A percentile compares a stretch with the other conserved stretches of the same genome.
Evolutionary conservation across 2,329 filamentous ascomycete species (phyloP).

Genomic region (Thielaviopsis cerberus): DNA sequence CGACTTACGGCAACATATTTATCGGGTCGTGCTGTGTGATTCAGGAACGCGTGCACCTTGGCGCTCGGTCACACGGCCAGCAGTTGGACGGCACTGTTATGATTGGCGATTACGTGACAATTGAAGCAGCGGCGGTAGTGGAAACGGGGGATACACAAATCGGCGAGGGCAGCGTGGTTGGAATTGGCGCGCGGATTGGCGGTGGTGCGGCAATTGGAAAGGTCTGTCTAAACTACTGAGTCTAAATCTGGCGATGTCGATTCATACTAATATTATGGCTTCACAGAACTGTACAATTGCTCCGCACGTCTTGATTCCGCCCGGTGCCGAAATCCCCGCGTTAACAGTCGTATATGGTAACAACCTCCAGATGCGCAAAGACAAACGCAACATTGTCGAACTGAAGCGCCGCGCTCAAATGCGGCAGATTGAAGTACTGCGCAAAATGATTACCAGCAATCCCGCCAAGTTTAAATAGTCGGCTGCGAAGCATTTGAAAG

Average conservation of each 20-base stretch:
- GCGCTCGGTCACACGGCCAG: constrained; percentile 20
- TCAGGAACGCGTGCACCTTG: constrained; percentile 47
- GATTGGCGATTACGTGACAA: constrained; percentile 40
- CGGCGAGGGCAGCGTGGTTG: constrained; percentile 40
- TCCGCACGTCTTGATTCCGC: constrained; percentile 38
- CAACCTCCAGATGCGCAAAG: constrained; percentile 33
- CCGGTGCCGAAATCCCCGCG: constrained; percentile 42
- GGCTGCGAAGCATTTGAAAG: background rate
- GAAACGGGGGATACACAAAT: constrained; percentile 44
- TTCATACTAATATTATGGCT: constrained; percentile 16
- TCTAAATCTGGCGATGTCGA: background rate
- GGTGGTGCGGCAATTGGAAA: constrained; percentile 43
- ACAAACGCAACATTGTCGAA: constrained; percentile 42
- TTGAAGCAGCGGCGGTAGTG: constrained; percentile 41
- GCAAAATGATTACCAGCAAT: constrained; percentile 48
- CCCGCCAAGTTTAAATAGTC: constrained; percentile 26
- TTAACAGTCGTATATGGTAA: constrained; percentile 52
- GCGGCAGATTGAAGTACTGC: constrained; percentile 49
- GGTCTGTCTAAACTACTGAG: constrained; percentile 22
- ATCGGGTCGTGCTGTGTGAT: constrained; percentile 70
- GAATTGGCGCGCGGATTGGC: constrained; percentile 41
- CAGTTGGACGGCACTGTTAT: constrained; percentile 29
- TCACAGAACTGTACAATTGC: constrained; percentile 51
- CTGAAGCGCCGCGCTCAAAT: constrained; percentile 44
- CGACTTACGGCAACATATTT: constrained; percentile 58